A percentile compares a stretch with the other conserved stretches of the same genome.
Conservation (phyloP, 108 stramenopile species). For the Nitzschia palea region DNA sequence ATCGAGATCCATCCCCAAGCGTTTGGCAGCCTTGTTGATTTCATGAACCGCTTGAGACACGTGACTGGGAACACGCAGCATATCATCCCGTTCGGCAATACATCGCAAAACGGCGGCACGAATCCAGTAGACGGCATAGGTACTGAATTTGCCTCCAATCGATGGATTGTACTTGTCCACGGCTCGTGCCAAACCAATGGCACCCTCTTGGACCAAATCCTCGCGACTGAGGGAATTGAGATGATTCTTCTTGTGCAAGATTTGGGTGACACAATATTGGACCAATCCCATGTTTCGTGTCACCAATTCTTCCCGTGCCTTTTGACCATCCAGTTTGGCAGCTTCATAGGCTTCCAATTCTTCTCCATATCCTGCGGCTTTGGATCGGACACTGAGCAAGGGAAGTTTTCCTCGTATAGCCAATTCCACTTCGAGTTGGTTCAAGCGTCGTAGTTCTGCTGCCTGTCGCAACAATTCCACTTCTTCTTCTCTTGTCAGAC, state of each 20-base stretch:
- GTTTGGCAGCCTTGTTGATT: constrained; percentile 57
- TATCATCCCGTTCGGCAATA: constrained; percentile 81
- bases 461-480: constrained; percentile 48
- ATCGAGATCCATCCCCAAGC: constrained; percentile 50
- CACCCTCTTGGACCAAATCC: constrained; percentile 92
- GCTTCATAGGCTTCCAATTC: constrained; percentile 45
- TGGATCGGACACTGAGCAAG: constrained; percentile 24
- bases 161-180: constrained; percentile 88
- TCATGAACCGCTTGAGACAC: constrained; percentile 56
- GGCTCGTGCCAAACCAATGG: constrained; percentile 85
- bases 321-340: constrained; percentile 39
- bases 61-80: constrained; percentile 68
- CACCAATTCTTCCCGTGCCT: constrained; percentile 62
- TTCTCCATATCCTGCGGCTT: constrained; percentile 44
- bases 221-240: constrained; percentile 54
- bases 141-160: constrained; percentile 77
- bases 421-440: constrained; percentile 32
- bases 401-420: constrained; percentile 10
- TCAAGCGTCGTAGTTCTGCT: constrained; percentile 40
- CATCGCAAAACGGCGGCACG: constrained; percentile 83
- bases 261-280: constrained; percentile 58
- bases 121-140: constrained; percentile 96
- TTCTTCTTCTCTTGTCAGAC: constrained; percentile 52
- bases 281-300: constrained; percentile 75
- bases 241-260: constrained; percentile 20